Evolutionary conservation across 2,329 filamentous ascomycete genomes (phyloP).

Genomic region (Stenocarpella maydis): DNA sequence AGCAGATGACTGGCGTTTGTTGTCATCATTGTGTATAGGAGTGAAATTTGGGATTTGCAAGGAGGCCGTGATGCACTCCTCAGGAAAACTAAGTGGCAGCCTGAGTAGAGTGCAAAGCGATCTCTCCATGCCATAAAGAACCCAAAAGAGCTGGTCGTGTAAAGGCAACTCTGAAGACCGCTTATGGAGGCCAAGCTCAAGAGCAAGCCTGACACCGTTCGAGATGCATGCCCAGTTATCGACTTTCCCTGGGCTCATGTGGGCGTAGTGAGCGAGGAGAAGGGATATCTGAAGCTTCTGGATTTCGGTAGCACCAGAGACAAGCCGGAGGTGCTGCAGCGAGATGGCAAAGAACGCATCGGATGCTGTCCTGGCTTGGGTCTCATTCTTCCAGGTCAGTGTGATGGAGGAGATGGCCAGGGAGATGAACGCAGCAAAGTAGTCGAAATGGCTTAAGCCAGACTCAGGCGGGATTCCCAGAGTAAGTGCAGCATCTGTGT

Average conservation of each 20-base stretch:
- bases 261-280: constrained; percentile 21
- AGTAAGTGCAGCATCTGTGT: constrained; percentile 24
- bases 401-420: constrained; percentile 28
- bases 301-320: neutral
- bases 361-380: constrained; percentile 18
- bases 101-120: constrained; percentile 25
- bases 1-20: constrained; percentile 15
- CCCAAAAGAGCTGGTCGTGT: constrained; percentile 23
- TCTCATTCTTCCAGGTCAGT: constrained; percentile 29
- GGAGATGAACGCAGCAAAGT: constrained; percentile 20
- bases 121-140: constrained; percentile 27
- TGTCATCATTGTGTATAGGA: constrained; percentile 18
- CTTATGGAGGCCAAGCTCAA: constrained; percentile 27
- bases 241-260: constrained; percentile 23
- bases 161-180: neutral
- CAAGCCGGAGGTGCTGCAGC: constrained; percentile 27
- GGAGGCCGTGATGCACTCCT: constrained; percentile 20
- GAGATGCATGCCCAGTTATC: constrained; percentile 27
- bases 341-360: constrained; percentile 25
- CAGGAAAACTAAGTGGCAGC: constrained; percentile 14
- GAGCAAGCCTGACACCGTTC: constrained; percentile 6
- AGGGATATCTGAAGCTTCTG: constrained; percentile 27
- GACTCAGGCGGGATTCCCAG: constrained; percentile 20
- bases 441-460: constrained; percentile 26
- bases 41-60: constrained; percentile 11